A percentile compares a stretch with the other conserved stretches of the same genome.
These are phyloP conservation scores for Pestalotiopsis sp. DNA, from an alignment of 2,329 filamentous ascomycete genomes.

Conservation along the genomic window DNA sequence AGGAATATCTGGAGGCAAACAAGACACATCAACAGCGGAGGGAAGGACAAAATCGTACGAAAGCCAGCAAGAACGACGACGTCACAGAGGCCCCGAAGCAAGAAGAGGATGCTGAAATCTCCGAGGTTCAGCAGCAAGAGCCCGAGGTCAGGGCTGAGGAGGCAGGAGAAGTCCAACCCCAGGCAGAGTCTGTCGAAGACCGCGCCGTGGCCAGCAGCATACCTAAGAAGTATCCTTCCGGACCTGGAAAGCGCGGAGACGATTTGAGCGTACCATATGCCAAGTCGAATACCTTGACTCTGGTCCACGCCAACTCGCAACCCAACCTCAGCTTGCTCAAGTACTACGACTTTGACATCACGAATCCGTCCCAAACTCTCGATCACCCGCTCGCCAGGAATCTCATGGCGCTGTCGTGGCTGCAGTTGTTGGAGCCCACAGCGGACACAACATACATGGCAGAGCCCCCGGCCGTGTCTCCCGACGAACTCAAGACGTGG, in stretches of 20 bases:
- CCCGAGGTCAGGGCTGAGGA: background rate
- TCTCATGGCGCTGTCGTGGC: constrained; percentile 85
- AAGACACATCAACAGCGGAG: constrained; percentile 11
- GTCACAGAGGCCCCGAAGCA: background rate
- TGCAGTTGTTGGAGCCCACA: constrained; percentile 81
- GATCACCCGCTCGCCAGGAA: constrained; percentile 80
- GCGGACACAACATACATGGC: constrained; percentile 74
- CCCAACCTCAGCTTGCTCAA: constrained; percentile 86
- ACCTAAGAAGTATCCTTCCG: constrained; percentile 16
- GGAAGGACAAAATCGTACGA: constrained; percentile 11
- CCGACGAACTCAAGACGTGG: constrained; percentile 66
- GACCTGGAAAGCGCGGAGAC: constrained; percentile 21
- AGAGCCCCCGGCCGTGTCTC: constrained; percentile 61
- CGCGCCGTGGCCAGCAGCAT: constrained; percentile 13
- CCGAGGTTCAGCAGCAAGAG: background rate
- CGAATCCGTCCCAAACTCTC: constrained; percentile 62
- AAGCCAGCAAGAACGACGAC: constrained; percentile 3
- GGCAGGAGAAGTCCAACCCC: background rate
- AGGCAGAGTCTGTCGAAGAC: constrained; percentile 14
- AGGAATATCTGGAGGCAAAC: constrained; percentile 15
- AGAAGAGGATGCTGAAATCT: background rate
- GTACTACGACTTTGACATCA: constrained; percentile 84
- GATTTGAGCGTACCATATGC: constrained; percentile 69
- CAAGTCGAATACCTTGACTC: constrained; percentile 74
- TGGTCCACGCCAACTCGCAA: constrained; percentile 81